A percentile compares a stretch with the other conserved stretches of the same genome.
These are phyloP conservation scores for Phlebiopsis gigantea DNA, from an alignment of 768 basidiomycete species.

Conservation along the genomic window DNA sequence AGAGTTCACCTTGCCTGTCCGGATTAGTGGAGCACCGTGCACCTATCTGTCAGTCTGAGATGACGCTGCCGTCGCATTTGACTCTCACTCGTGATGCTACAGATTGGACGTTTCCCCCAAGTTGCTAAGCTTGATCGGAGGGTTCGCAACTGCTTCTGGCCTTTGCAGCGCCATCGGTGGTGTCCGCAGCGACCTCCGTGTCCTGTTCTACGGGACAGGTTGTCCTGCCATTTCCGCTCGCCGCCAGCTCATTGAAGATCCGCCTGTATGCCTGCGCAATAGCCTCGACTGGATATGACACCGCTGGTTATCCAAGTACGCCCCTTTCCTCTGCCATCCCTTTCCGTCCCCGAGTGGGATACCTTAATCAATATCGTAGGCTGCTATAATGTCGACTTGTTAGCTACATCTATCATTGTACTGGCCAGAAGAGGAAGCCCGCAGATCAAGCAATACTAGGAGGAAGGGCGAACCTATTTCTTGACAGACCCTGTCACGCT, in stretches of 20 bases:
- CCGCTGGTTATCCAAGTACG: slow-evolving; percentile 53
- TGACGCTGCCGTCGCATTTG: not conserved
- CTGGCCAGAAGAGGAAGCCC: slow-evolving; percentile 47
- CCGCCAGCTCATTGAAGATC: slow-evolving; percentile 49
- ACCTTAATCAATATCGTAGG: slow-evolving; percentile 28
- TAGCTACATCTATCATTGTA: slow-evolving; percentile 41
- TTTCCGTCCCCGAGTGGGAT: not conserved
- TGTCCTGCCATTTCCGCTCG: slow-evolving; percentile 47
- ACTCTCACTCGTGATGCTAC: not conserved
- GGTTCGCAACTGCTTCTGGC: slow-evolving; percentile 66
- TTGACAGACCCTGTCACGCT: slow-evolving; percentile 30
- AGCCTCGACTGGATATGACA: slow-evolving; percentile 58
- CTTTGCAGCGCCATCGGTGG: slow-evolving; percentile 60
- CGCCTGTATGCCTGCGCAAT: slow-evolving; percentile 47
- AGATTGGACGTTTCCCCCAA: slow-evolving; percentile 64
- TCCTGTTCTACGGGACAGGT: slow-evolving; percentile 65
- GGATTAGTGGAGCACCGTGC: slow-evolving; percentile 68
- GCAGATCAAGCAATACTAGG: slow-evolving; percentile 46
- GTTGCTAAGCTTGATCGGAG: slow-evolving; percentile 55
- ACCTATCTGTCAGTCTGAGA: slow-evolving; percentile 48
- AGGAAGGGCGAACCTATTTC: slow-evolving; percentile 25
- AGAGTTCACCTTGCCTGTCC: slow-evolving; percentile 66
- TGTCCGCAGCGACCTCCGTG: slow-evolving; percentile 68
- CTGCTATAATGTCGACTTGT: slow-evolving; percentile 51
- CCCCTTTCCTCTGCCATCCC: slow-evolving; percentile 39